Base-by-base conservation (phyloP, 176 grass and related monocot genomes). In the Phragmites australis region DNA sequence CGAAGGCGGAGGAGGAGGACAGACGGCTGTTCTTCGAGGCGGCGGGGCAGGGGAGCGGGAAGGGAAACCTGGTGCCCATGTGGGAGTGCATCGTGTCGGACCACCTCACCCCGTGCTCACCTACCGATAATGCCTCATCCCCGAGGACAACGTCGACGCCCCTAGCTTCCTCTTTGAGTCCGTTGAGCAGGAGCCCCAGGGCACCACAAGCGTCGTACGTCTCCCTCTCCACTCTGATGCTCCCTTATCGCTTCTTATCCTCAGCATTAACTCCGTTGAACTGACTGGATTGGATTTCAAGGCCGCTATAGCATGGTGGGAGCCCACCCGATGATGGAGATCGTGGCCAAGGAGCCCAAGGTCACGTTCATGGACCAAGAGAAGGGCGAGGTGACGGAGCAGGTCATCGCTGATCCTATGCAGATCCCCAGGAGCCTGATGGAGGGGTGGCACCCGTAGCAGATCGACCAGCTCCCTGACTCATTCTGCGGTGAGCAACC, bases 161-260 rank as follows among this genome's bases (percentile, higher is more conserved):
- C 93, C 93, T 23, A 97, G 93, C 88, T 97, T 97, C 83, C 90
- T 93, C 71, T 97, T 97, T 56, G 93, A 97, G 86, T 97, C 93
- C 55, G 90, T 97, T 70, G 76, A 93, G 88, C 90, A 97, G 69
- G 90, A 82, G 41, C 87, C 68, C 0, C 55, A 86, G 39, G 93
- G 90, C 56, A 81, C 76, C 85, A 93, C 70, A 76, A 81, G 86
- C 88, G 93, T 92, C n/a, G 83, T 84, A 51, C 53, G 63, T 76
- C 19, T 45, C 39, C n/a, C 66, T 9, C 1, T 75, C 53, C n/a
- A 65, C 63, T 43, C 17, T 58, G 12, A 58, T 65, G 18, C 17
- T 15, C 26, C 15, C 61, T 25, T 76, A 15, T 30, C 25, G 39
- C 27, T 47, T 65, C 49, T 69, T 72, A 65, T 89, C 65, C n/a